A percentile compares a stretch with the other conserved stretches of the same genome.
These are phyloP conservation scores for Toxicodendron radicans DNA, from an alignment of 345 rosid genomes.

Conservation along the genomic window DNA sequence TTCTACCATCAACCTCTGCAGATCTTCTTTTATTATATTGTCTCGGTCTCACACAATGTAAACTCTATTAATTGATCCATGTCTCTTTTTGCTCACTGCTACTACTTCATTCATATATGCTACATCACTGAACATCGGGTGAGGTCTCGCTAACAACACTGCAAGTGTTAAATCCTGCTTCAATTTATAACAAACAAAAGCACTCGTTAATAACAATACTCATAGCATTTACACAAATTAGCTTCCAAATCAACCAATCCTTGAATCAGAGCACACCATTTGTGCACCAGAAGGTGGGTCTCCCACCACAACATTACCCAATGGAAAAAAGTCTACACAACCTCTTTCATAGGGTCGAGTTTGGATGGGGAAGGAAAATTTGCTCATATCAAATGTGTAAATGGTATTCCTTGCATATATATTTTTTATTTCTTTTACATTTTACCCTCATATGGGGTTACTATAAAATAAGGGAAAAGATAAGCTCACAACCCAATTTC, in stretches of 20 bases:
- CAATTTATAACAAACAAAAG: neutral
- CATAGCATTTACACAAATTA: too few relatives aligned
- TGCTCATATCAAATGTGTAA: too few relatives aligned
- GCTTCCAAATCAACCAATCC: conserved; percentile 53
- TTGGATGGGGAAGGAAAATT: too few relatives aligned
- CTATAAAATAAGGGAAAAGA: too few relatives aligned
- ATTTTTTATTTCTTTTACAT: too few relatives aligned
- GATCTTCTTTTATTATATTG: conserved; percentile 1
- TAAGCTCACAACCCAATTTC: too few relatives aligned
- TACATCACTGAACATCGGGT: conserved; percentile 1
- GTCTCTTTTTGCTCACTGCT: conserved; percentile 26
- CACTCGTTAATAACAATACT: too few relatives aligned
- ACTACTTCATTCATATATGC: neutral
- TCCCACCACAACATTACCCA: conserved; percentile 32
- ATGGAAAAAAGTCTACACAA: too few relatives aligned
- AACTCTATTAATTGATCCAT: conserved; percentile 28
- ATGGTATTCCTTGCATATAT: too few relatives aligned
- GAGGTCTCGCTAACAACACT: conserved; percentile 26
- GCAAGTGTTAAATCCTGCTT: conserved; percentile 40
- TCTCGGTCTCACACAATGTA: conserved; percentile 36
- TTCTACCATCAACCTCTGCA: conserved; percentile 38
- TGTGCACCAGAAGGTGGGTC: conserved; percentile 32
- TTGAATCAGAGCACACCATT: conserved; percentile 49
- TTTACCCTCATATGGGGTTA: too few relatives aligned
- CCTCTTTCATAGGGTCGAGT: too few relatives aligned